A percentile compares a stretch with the other conserved stretches of the same genome.
These are phyloP conservation scores for Euptelea pleiosperma DNA, from an alignment of 164 flowering plant genomes.

Conservation along the genomic window DNA sequence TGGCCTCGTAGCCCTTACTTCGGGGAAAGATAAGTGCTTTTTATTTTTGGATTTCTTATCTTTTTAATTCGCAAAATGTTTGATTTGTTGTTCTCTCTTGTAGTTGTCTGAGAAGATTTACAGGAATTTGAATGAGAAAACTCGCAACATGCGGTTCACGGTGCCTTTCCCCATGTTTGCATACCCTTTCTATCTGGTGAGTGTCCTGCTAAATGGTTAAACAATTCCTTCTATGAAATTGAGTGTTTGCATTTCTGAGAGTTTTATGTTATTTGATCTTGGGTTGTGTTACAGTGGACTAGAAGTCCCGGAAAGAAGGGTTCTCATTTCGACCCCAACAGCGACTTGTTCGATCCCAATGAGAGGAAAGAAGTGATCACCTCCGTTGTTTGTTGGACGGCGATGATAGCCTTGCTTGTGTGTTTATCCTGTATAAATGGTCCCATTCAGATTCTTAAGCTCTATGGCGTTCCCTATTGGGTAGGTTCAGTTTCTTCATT, in stretches of 20 bases:
- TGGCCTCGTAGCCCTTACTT: background rate
- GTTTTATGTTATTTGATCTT: background rate
- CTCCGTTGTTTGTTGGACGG: slow-evolving; percentile 74
- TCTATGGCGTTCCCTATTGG: slow-evolving; percentile 80
- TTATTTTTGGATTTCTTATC: background rate
- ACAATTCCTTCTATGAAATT: background rate
- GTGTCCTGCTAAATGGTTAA: slow-evolving; percentile 5
- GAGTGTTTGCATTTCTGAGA: too few relatives aligned
- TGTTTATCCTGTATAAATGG: slow-evolving; percentile 57
- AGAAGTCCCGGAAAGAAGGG: slow-evolving; percentile 96
- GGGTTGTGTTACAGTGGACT: slow-evolving; percentile 47
- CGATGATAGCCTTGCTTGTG: slow-evolving; percentile 69
- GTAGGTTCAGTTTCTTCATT: slow-evolving; percentile 30
- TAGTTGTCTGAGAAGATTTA: slow-evolving; percentile 67
- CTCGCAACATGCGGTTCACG: slow-evolving; percentile 50
- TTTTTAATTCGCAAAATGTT: background rate
- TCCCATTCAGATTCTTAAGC: slow-evolving; percentile 66
- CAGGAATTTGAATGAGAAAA: slow-evolving; percentile 43
- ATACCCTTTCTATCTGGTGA: slow-evolving; percentile 73
- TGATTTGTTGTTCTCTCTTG: slow-evolving; percentile 3
- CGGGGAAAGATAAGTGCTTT: too few relatives aligned
- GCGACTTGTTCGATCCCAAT: slow-evolving; percentile 66
- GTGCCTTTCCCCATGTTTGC: slow-evolving; percentile 81
- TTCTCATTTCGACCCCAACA: slow-evolving; percentile 78
- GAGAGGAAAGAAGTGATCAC: slow-evolving; percentile 71